Percentiles rank a stretch among this genome's conserved stretches.
These are phyloP conservation scores for Fusarium armeniacum DNA, from an alignment of 2,329 filamentous ascomycete genomes.

Conservation along the genomic window DNA sequence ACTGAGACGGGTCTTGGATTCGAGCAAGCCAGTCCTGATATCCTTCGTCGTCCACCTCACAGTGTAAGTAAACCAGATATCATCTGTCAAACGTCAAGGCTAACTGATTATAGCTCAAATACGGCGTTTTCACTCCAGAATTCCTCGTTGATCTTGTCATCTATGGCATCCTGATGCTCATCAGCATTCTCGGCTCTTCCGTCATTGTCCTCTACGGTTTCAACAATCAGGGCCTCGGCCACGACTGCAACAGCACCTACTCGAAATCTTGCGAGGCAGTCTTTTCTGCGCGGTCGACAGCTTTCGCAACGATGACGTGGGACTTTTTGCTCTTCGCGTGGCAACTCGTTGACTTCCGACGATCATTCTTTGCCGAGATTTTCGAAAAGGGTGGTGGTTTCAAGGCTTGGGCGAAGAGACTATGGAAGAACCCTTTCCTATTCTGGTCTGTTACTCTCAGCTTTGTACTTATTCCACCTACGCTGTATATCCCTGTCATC, in stretches of 20 bases:
- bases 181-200: slow-evolving; percentile 70
- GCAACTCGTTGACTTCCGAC: slow-evolving; percentile 76
- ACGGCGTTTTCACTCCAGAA: slow-evolving; percentile 74
- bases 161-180: slow-evolving; percentile 75
- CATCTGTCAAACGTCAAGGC: neutral
- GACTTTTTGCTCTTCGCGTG: slow-evolving; percentile 77
- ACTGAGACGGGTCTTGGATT: slow-evolving; percentile 81
- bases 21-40: slow-evolving; percentile 75
- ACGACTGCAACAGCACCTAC: slow-evolving; percentile 70
- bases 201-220: slow-evolving; percentile 70
- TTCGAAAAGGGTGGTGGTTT: slow-evolving; percentile 59
- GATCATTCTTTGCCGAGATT: slow-evolving; percentile 73
- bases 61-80: slow-evolving; percentile 27
- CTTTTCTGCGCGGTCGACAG: slow-evolving; percentile 75
- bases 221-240: slow-evolving; percentile 67
- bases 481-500: slow-evolving; percentile 77
- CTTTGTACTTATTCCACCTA: slow-evolving; percentile 69
- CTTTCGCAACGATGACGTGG: slow-evolving; percentile 77
- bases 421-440: slow-evolving; percentile 69
- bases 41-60: slow-evolving; percentile 73
- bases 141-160: slow-evolving; percentile 73
- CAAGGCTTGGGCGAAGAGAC: slow-evolving; percentile 68
- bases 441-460: slow-evolving; percentile 66
- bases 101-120: slow-evolving; percentile 51
- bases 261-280: slow-evolving; percentile 67